Base-by-base conservation (phyloP, 768 basidiomycete species). In the Mycena kentingensis region DNA sequence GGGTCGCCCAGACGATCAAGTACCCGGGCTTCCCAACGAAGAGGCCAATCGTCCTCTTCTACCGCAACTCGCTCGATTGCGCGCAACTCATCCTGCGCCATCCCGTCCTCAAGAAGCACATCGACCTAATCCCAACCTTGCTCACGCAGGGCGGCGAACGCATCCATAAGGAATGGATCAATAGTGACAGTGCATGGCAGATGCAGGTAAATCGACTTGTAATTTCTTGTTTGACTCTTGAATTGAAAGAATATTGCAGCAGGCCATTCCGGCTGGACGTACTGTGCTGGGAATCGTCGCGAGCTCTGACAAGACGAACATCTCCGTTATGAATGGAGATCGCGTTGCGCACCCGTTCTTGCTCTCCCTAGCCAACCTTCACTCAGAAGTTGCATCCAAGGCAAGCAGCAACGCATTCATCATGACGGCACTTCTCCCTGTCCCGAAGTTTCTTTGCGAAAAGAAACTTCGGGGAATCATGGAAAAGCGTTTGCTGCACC, bases 271-370 rank as follows among this genome's bases (percentile, higher is more conserved):
- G 4, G 3, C 32, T 1, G 67, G 67, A 2, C 57, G 61, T 0
- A 71, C 67, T 0, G 53, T 73, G n/a, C 44, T 72, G 7, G 66
- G 70, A 1, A 57, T 62, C 0, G 60, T 73, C 10, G 46, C 63
- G 1, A 65, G 66, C 3, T 68, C 67, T 0, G 67, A 72, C 47
- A 73, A 73, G 44, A 71, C 70, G 6, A 63, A 63, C 19, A 62
- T 74, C 13, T 64, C 69, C 0, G 49, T 60, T 16, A 64, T 64
- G 46, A 70, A 67, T 11, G 69, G 70, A 15, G 60, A 61, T 22
- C 62, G 65, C 28, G 54, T 60, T 4, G 70, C 67, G 29, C 68
- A 73, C 32, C 72, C 68, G 0, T 45, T 72, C 0, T 51, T 72
- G 0, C 49, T 73, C 7, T 66, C 52, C 1, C 36, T 72, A 5